phyloP scores from a whole-genome alignment of 306 rosid genomes.

The Cucurbita ficifolia region DNA sequence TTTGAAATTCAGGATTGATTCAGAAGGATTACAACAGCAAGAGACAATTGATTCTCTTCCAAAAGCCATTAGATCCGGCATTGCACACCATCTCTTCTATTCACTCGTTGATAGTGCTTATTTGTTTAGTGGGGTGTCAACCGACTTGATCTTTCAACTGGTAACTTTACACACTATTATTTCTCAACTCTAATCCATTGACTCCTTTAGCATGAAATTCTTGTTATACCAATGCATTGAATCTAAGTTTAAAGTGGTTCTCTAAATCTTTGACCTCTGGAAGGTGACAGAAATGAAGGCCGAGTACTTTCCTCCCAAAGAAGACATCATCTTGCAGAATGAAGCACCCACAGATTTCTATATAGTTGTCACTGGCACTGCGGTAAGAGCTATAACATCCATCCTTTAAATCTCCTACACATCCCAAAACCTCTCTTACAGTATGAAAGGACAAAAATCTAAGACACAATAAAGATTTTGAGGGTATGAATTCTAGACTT shows the following conservation, averaged over 20 bases:
- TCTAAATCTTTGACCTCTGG: not conserved
- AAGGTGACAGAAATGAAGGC: constrained; percentile 86
- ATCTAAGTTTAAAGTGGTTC: constrained; percentile 3
- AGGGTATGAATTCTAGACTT: not conserved
- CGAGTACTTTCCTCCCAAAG: constrained; percentile 87
- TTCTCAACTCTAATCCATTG: not conserved
- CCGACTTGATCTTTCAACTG: constrained; percentile 67
- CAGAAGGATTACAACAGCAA: constrained; percentile 80
- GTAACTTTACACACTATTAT: constrained; percentile 20
- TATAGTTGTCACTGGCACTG: constrained; percentile 54
- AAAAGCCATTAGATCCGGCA: constrained; percentile 62
- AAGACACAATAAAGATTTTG: not conserved
- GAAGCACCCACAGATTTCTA: constrained; percentile 85
- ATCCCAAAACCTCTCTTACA: not conserved
- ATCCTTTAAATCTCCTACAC: not conserved
- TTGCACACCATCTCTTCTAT: constrained; percentile 49
- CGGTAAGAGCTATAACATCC: constrained; percentile 26
- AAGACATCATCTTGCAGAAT: constrained; percentile 65
- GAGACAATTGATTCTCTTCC: constrained; percentile 67
- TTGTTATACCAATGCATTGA: not conserved
- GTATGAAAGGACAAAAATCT: not conserved
- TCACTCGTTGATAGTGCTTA: constrained; percentile 40
- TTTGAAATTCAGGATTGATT: constrained; percentile 59
- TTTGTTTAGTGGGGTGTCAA: constrained; percentile 58
- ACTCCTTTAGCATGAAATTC: not conserved